phyloP scores from a whole-genome alignment of 495 filamentous ascomycete genomes.

The Xylaria venustula region DNA sequence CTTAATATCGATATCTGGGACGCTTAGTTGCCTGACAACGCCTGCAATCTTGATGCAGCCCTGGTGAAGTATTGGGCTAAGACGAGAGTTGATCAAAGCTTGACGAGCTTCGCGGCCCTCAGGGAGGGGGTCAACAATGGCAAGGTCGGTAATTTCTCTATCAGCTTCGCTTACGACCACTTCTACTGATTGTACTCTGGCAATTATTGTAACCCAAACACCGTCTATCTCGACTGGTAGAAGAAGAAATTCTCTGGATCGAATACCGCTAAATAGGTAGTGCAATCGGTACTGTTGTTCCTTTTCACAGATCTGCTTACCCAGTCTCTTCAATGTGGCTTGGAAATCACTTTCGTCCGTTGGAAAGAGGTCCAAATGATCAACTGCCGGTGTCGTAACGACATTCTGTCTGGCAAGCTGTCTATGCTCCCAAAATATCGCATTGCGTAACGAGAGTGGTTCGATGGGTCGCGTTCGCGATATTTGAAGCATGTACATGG shows the following conservation, averaged over 20 bases:
- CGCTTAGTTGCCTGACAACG: neutral
- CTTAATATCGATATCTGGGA: too few relatives aligned
- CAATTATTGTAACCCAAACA: constrained; percentile 20
- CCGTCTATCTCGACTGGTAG: constrained; percentile 13
- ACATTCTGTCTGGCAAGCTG: constrained; percentile 6
- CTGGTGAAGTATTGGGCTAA: constrained; percentile 11
- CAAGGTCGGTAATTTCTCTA: constrained; percentile 10
- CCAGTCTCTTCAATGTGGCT: constrained; percentile 4
- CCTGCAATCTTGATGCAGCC: constrained; percentile 16
- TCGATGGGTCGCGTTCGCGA: constrained; percentile 9
- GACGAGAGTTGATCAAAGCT: constrained; percentile 3
- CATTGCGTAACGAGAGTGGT: constrained; percentile 4
- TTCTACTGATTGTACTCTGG: neutral
- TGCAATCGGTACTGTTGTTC: constrained; percentile 16
- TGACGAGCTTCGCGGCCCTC: neutral
- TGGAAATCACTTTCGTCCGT: neutral
- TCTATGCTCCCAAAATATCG: constrained; percentile 27
- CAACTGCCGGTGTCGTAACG: constrained; percentile 18
- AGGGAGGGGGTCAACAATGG: constrained; percentile 20
- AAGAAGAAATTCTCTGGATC: constrained; percentile 18
- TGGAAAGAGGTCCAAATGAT: constrained; percentile 19
- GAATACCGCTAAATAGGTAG: constrained; percentile 19
- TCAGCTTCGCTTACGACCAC: neutral
- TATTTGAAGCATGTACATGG: constrained; percentile 23
- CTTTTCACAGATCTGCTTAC: neutral